Evolutionary conservation across 2,329 filamentous ascomycete species (phyloP).

Genomic region (Capronia americana): DNA sequence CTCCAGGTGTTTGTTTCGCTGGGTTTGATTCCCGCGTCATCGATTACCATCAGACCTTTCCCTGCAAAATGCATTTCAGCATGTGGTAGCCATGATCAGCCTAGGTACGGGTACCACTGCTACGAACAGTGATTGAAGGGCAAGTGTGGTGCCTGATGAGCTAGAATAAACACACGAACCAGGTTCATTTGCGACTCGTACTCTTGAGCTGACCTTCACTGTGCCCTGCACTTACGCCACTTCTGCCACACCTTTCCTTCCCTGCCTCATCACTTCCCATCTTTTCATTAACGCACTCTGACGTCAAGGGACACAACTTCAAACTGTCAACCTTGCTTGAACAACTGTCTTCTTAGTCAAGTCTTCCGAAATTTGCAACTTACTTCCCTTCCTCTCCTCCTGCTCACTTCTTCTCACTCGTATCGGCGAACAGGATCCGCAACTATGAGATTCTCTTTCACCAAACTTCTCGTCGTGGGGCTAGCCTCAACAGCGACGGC

Average conservation of each 20-base stretch:
- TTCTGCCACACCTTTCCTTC: slow-evolving; percentile 12
- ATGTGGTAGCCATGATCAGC: background rate
- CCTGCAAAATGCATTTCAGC: background rate
- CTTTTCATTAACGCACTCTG: slow-evolving; percentile 21
- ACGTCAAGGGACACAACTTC: slow-evolving; percentile 29
- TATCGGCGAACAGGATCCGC: background rate
- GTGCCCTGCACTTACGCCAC: slow-evolving; percentile 10
- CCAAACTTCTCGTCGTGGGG: slow-evolving; percentile 71
- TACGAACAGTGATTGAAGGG: background rate
- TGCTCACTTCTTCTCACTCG: background rate
- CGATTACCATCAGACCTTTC: slow-evolving; percentile 1
- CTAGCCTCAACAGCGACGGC: slow-evolving; percentile 73
- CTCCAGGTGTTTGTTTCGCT: slow-evolving; percentile 20
- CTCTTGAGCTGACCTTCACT: slow-evolving; percentile 7
- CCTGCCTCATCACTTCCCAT: slow-evolving; percentile 1
- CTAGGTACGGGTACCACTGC: background rate
- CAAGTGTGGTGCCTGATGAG: background rate
- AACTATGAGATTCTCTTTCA: slow-evolving; percentile 77
- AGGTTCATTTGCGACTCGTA: background rate
- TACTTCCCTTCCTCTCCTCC: slow-evolving; percentile 11
- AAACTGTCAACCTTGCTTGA: slow-evolving; percentile 10
- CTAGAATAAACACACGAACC: background rate
- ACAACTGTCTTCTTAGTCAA: slow-evolving; percentile 17
- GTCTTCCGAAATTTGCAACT: slow-evolving; percentile 12
- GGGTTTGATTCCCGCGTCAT: slow-evolving; percentile 20